Evolutionary conservation across 2,329 filamentous ascomycete genomes (phyloP).

Genomic region (Nothomitra cinnamomea): DNA sequence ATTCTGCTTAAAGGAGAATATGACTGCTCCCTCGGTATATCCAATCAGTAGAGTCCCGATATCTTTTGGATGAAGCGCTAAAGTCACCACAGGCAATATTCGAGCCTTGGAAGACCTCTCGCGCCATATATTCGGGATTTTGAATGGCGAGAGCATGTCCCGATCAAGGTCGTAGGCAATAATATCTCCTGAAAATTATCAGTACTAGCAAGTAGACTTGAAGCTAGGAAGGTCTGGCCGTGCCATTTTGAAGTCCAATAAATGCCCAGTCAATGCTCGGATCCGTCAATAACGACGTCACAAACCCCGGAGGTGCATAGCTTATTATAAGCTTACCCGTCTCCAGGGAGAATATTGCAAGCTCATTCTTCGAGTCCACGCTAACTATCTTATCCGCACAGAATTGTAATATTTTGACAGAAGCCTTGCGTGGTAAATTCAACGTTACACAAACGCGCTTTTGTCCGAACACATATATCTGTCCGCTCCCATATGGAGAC

Average conservation of each 20-base stretch:
- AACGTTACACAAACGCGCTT: constrained; percentile 63
- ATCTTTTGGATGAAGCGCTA: constrained; percentile 80
- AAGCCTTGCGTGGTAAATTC: constrained; percentile 51
- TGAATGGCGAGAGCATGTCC: constrained; percentile 57
- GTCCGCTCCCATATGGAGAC: constrained; percentile 67
- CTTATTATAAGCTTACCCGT: constrained; percentile 47
- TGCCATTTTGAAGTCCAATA: constrained; percentile 57
- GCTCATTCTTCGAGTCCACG: constrained; percentile 70
- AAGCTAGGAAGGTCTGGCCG: neutral
- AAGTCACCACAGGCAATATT: constrained; percentile 49
- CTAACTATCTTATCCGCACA: constrained; percentile 72
- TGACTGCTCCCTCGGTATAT: constrained; percentile 74
- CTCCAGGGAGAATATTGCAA: constrained; percentile 68
- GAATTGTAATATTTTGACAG: constrained; percentile 66
- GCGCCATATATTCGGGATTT: constrained; percentile 75
- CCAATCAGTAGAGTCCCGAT: constrained; percentile 81
- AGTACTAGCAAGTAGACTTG: neutral
- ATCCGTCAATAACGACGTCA: constrained; percentile 61
- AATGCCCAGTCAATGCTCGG: constrained; percentile 89
- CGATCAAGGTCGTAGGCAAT: constrained; percentile 88
- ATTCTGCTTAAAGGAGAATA: constrained; percentile 92
- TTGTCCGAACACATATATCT: constrained; percentile 80
- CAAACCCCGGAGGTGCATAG: constrained; percentile 60
- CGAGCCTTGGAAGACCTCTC: constrained; percentile 51
- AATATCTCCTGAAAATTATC: constrained; percentile 43